Evolutionary conservation across 2,329 filamentous ascomycete species (phyloP), one percentile per base, ranked within the genome.

Genomic region (Mycogone perniciosa): DNA sequence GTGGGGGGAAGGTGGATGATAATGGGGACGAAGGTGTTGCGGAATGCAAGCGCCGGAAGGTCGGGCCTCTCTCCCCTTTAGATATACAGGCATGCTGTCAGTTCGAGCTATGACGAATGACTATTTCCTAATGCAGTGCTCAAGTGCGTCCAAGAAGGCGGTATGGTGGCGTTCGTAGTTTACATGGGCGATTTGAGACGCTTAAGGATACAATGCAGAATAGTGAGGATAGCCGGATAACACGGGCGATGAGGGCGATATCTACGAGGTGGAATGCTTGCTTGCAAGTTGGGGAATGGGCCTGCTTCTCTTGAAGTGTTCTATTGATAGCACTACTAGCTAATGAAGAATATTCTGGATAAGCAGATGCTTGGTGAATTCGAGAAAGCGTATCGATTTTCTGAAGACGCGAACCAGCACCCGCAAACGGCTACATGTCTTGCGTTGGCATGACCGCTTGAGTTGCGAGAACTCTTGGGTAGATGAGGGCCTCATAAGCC

Each of bases 371-470:
- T 51, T 40, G 5, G 29, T 33, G 35, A 44, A 20, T 51, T 51
- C 45, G 41, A 51, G 20, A 35, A 33, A 51, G 31, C 30, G 27
- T 51, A 39, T 46, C 27, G 41, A 46, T 10, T 39, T 54, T 46
- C 33, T 51, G 13, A 26, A 10, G 30, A 37, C 39, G 31, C 46
- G 48, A 47, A 29, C 4, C 31, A 51, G 20, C 34, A 33, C 40
- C 26, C 26, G 46, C 2, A 50, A 48, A 27, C 13, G 7, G 30
- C 46, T 44, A 31, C 41, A 39, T 48, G 48, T 46, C 33, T 35
- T 54, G 26, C 45, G 31, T 47, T 54, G 30, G 48, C 44, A 54
- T 46, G 42, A 48, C 27, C 46, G 49, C n/a, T 48, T 48, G 35
- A 39, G 26, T 13, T 13, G 42, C 13, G 52, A 51, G 45, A 37